Evolutionary conservation across 805 yeast genomes (phyloP).

Genomic region (Kodamaea kakaduensis): DNA sequence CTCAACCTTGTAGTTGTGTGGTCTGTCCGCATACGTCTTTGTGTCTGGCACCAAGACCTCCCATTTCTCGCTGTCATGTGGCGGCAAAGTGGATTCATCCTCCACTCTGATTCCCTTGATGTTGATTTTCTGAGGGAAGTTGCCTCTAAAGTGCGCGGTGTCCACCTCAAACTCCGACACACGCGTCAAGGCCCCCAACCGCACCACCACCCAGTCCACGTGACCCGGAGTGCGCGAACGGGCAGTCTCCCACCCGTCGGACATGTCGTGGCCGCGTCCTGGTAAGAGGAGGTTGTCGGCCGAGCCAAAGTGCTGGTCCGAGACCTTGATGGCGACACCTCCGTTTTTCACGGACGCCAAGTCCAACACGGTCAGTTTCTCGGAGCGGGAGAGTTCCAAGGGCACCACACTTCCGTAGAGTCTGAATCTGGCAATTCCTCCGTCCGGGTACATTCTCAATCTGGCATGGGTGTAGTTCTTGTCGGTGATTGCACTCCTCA

Average conservation of each 20-base stretch:
- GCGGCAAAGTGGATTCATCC: conserved; percentile 33
- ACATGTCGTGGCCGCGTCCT: conserved; percentile 94
- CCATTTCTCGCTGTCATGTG: conserved; percentile 54
- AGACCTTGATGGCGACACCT: conserved; percentile 76
- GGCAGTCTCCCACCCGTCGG: conserved; percentile 97
- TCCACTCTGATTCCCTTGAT: conserved; percentile 54
- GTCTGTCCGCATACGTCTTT: conserved; percentile 80
- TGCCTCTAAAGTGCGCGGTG: conserved; percentile 93
- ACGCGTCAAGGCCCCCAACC: conserved; percentile 64
- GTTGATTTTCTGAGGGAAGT: conserved; percentile 78
- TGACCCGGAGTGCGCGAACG: conserved; percentile 83
- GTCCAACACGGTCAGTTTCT: conserved; percentile 41
- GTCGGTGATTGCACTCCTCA: conserved; percentile 55
- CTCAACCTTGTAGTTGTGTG: conserved; percentile 53
- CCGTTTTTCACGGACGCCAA: conserved; percentile 82
- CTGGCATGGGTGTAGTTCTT: conserved; percentile 72
- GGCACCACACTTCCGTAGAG: conserved; percentile 82
- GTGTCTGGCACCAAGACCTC: conserved; percentile 56
- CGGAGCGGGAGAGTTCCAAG: conserved; percentile 4
- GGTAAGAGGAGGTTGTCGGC: conserved; percentile 87
- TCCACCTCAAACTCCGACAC: conserved; percentile 67
- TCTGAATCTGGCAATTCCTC: conserved; percentile 95
- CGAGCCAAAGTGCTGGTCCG: conserved; percentile 93
- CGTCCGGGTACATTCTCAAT: conserved; percentile 94
- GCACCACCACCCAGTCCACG: conserved; percentile 85